These are phyloP conservation scores for Penicillium sp. DNA, from an alignment of 2,329 filamentous ascomycete genomes.

Conservation along the genomic window DNA sequence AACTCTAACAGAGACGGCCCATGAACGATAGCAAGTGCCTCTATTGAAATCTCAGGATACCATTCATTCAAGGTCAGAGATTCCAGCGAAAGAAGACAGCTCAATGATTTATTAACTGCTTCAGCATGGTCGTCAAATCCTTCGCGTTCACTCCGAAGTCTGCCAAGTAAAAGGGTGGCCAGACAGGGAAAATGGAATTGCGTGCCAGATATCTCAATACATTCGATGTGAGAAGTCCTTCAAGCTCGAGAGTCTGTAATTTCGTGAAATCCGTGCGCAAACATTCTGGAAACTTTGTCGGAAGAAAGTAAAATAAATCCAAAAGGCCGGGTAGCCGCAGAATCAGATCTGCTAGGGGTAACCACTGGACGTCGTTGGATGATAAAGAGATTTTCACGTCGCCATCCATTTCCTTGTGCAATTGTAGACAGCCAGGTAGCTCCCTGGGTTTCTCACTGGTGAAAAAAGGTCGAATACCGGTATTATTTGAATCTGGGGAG, in stretches of 20 bases:
- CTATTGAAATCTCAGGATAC: neutral
- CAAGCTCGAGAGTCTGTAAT: neutral
- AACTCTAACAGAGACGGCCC: neutral
- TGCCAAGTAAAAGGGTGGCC: neutral
- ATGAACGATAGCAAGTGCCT: neutral
- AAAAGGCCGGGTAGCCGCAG: neutral
- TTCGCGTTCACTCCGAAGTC: neutral
- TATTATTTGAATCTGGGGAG: too few species aligned
- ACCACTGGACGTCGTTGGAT: neutral
- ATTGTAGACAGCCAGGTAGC: neutral
- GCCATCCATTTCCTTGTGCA: neutral
- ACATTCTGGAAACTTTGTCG: constrained; percentile 4
- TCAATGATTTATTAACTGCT: neutral
- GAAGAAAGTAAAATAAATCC: constrained; percentile 1
- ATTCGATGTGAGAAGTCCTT: neutral
- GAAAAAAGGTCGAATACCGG: neutral
- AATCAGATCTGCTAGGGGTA: constrained; percentile 3
- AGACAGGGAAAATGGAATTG: neutral
- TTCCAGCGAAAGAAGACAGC: neutral
- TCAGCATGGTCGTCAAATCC: neutral
- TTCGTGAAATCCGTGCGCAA: constrained; percentile 1
- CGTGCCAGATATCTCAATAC: neutral
- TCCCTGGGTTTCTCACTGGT: neutral
- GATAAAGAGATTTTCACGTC: neutral
- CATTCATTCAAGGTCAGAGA: neutral